Evolutionary conservation across 352 stramenopile genomes (phyloP).

Genomic region (Saprolegnia diclina): DNA sequence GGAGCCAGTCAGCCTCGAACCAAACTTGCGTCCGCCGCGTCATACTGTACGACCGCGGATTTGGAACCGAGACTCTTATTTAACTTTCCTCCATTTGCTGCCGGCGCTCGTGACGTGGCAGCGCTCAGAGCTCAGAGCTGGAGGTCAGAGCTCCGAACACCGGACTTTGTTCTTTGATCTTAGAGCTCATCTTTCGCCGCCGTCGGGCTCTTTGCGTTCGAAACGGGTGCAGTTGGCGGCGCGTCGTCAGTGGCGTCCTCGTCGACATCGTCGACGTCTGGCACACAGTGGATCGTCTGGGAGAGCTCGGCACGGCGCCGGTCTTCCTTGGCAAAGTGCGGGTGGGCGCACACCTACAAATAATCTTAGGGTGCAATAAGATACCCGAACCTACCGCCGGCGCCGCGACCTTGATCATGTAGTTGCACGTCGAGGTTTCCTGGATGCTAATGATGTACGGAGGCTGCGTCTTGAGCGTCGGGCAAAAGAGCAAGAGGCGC

Average conservation of each 20-base stretch:
- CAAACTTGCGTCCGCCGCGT: neutral
- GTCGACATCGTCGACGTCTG: conserved; percentile 22
- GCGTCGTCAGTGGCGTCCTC: neutral
- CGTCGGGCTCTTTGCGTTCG: neutral
- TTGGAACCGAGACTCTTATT: too few species aligned
- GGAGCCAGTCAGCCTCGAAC: neutral
- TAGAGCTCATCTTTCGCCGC: conserved; percentile 20
- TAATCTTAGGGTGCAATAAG: neutral
- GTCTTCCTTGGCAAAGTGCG: conserved; percentile 73
- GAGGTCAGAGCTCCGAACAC: conserved; percentile 19
- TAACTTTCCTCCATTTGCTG: too few species aligned
- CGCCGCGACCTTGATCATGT: conserved; percentile 74
- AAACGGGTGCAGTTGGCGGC: neutral
- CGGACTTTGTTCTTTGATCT: too few species aligned
- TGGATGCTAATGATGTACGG: conserved; percentile 74
- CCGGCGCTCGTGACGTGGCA: too few species aligned
- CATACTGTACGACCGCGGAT: too few species aligned
- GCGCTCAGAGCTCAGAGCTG: neutral
- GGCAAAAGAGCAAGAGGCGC: conserved; percentile 27
- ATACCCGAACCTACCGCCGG: conserved; percentile 30
- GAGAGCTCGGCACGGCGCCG: conserved; percentile 44
- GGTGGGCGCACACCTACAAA: conserved; percentile 59
- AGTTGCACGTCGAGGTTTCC: conserved; percentile 77
- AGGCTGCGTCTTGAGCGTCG: conserved; percentile 53
- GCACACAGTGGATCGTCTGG: conserved; percentile 70